phyloP scores from a whole-genome alignment of 768 basidiomycete species.

The Rhodotorula graminis region DNA sequence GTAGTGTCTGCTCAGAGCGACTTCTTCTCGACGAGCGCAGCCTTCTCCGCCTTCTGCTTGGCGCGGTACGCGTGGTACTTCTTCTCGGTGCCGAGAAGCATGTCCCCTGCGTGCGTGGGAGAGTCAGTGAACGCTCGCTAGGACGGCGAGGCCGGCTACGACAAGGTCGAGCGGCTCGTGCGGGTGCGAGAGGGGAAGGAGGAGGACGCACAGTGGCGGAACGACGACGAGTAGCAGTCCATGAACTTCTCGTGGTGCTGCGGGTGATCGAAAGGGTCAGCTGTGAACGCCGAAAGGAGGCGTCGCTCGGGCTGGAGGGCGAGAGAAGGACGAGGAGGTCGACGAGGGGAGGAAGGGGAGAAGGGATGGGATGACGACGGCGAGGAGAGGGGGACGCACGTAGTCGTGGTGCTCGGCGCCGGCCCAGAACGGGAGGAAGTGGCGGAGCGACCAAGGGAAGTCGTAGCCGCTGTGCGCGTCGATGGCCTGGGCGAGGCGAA shows the following conservation, averaged over 20 bases:
- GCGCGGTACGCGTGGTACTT: constrained; percentile 80
- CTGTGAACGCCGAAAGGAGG: too few relatives aligned
- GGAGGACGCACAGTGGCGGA: constrained; percentile 38
- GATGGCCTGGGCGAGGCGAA: constrained; percentile 92
- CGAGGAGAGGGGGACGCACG: constrained; percentile 51
- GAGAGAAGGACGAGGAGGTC: too few relatives aligned
- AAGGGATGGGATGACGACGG: too few relatives aligned
- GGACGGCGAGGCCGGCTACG: neutral
- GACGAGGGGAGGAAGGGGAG: neutral
- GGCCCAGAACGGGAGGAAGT: constrained; percentile 91
- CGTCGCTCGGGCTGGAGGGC: too few relatives aligned
- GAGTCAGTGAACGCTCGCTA: neutral
- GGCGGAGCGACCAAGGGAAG: constrained; percentile 94
- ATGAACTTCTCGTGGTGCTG: constrained; percentile 67
- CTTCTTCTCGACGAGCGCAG: neutral
- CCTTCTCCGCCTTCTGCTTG: constrained; percentile 31
- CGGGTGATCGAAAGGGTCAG: neutral
- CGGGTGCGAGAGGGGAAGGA: neutral
- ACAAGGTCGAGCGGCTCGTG: too few relatives aligned
- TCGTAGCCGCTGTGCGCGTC: constrained; percentile 90
- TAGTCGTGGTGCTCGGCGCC: constrained; percentile 51
- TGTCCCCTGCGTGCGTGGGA: constrained; percentile 52
- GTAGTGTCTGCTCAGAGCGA: neutral
- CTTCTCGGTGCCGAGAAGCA: constrained; percentile 78
- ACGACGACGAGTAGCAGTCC: constrained; percentile 52